phyloP scores from a whole-genome alignment of 1,139 yeast genomes.

The Hyphopichia khmerensis region DNA sequence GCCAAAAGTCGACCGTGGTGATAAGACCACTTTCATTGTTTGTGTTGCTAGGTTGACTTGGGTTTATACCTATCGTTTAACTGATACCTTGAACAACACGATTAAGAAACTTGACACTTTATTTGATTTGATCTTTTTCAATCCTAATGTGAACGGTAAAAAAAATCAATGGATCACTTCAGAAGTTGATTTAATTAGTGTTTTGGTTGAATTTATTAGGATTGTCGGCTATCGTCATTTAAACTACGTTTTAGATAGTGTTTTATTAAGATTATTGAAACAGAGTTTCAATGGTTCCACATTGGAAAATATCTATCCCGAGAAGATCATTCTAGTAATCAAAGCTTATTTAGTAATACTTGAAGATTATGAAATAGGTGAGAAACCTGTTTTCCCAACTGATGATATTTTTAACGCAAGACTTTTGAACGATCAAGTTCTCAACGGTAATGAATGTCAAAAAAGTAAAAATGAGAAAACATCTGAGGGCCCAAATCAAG shows the following conservation, averaged over 20 bases:
- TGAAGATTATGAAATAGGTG: constrained; percentile 55
- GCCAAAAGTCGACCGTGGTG: constrained; percentile 48
- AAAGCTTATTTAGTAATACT: constrained; percentile 70
- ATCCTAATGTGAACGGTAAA: constrained; percentile 40
- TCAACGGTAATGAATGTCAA: constrained; percentile 1
- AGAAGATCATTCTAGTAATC: constrained; percentile 67
- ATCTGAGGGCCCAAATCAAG: constrained; percentile 1
- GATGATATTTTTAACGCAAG: constrained; percentile 45
- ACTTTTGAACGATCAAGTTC: constrained; percentile 4
- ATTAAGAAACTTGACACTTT: constrained; percentile 56
- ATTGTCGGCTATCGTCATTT: constrained; percentile 78
- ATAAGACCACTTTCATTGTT: constrained; percentile 60
- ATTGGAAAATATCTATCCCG: constrained; percentile 66
- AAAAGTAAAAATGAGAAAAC: background rate
- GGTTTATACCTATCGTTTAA: constrained; percentile 84
- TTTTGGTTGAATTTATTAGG: constrained; percentile 70
- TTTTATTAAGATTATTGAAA: constrained; percentile 61
- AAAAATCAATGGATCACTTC: constrained; percentile 73
- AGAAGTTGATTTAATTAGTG: constrained; percentile 59
- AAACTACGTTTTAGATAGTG: constrained; percentile 76
- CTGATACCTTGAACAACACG: constrained; percentile 86
- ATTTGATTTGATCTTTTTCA: constrained; percentile 55
- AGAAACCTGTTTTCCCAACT: constrained; percentile 75
- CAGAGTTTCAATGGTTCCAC: constrained; percentile 53
- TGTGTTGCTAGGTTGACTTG: constrained; percentile 76